A percentile compares a stretch with the other conserved stretches of the same genome.
phyloP scores from a whole-genome alignment of 495 filamentous ascomycete species.

The Aspergillus saccharolyticus region DNA sequence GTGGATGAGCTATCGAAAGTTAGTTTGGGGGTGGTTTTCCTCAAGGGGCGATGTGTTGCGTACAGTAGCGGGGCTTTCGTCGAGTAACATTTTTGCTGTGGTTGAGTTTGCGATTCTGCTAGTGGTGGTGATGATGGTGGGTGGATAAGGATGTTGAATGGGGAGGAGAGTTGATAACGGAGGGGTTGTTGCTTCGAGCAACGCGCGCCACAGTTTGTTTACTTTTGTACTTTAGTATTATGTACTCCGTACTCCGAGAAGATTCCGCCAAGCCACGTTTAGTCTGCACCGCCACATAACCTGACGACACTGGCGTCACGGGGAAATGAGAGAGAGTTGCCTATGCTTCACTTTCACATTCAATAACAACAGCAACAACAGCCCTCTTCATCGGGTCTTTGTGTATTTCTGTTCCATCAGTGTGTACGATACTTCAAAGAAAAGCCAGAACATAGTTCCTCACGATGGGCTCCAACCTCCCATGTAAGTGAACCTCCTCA shows the following conservation, averaged over 20 bases:
- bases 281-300: constrained; percentile 38
- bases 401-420: no score
- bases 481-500: no score
- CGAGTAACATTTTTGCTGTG: constrained; percentile 76
- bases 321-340: not conserved
- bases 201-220: constrained; percentile 43
- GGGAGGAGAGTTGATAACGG: no score
- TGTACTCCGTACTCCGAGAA: no score
- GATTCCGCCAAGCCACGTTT: not conserved
- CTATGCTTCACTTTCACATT: not conserved
- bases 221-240: no score
- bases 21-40: no score
- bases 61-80: constrained; percentile 86
- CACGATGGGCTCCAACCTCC: constrained; percentile 59
- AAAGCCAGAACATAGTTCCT: no score
- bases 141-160: not conserved
- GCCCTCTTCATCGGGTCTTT: no score
- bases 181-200: constrained; percentile 46
- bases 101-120: not conserved
- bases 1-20: constrained; percentile 65
- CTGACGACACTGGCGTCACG: constrained; percentile 8
- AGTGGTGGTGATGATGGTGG: no score
- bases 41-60: no score
- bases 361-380: not conserved
- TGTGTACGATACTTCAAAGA: no score